A percentile compares a stretch with the other conserved stretches of the same genome.
These are phyloP conservation scores for Phytophthora crassamura DNA, from an alignment of 352 stramenopile species.

Conservation along the genomic window DNA sequence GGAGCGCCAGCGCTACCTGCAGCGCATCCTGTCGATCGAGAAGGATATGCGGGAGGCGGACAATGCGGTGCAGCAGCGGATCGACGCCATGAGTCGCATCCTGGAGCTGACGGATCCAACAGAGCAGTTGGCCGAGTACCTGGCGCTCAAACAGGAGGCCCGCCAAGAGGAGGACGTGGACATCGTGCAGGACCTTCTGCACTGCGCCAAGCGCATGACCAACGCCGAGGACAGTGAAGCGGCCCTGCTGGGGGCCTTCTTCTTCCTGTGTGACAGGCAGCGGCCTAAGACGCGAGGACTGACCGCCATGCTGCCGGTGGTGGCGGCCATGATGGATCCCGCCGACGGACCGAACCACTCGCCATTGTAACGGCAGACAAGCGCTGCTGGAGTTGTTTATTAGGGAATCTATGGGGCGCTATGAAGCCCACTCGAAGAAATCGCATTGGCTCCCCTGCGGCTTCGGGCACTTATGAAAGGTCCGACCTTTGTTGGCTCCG, in stretches of 20 bases:
- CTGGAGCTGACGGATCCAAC: conserved; percentile 57
- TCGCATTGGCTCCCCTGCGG: conserved; percentile 84
- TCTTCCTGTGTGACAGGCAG: conserved; percentile 57
- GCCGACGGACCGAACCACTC: conserved; percentile 41
- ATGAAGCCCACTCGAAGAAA: conserved; percentile 93
- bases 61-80: conserved; percentile 44
- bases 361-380: conserved; percentile 20
- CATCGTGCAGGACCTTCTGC: conserved; percentile 59
- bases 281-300: conserved; percentile 28
- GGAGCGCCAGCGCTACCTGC: conserved; percentile 54
- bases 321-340: conserved; percentile 67
- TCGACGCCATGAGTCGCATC: conserved; percentile 66
- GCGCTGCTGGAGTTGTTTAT: conserved; percentile 2
- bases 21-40: conserved; percentile 46
- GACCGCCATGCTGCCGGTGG: conserved; percentile 56
- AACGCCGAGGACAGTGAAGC: conserved; percentile 59
- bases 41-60: conserved; percentile 45
- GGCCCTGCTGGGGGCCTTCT: conserved; percentile 66
- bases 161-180: conserved; percentile 35
- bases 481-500: conserved; percentile 88
- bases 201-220: conserved; percentile 54
- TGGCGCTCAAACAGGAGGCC: conserved; percentile 55
- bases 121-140: conserved; percentile 70
- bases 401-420: conserved; percentile 24
- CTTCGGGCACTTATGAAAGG: conserved; percentile 94